Conservation (phyloP, 2,329 filamentous ascomycete species). For the Leptodontidium sp. region DNA sequence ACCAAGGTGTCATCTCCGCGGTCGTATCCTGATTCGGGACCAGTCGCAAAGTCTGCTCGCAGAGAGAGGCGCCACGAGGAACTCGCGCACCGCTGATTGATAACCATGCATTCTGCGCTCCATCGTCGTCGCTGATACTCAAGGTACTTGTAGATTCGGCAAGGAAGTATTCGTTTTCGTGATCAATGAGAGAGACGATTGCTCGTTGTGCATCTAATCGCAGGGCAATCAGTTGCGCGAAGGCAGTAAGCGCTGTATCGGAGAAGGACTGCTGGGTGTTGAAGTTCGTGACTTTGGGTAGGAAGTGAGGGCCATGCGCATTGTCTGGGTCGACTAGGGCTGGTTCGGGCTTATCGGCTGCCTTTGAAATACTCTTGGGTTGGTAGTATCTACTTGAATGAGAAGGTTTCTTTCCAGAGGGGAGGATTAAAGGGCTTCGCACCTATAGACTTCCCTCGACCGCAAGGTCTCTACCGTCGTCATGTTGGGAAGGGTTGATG, state of each 20-base stretch:
- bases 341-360: conserved; percentile 8
- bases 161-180: conserved; percentile 41
- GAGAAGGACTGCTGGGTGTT: conserved; percentile 44
- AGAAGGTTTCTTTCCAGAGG: background rate
- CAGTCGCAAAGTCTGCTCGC: conserved; percentile 41
- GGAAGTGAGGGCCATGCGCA: conserved; percentile 4
- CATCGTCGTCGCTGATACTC: conserved; percentile 43
- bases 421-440: background rate
- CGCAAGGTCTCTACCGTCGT: conserved; percentile 27
- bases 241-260: conserved; percentile 54
- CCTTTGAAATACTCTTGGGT: conserved; percentile 22
- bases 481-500: background rate
- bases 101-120: conserved; percentile 34
- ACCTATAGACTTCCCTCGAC: conserved; percentile 33
- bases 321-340: conserved; percentile 3
- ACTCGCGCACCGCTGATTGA: conserved; percentile 36
- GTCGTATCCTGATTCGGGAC: conserved; percentile 29
- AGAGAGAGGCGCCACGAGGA: conserved; percentile 34
- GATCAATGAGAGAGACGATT: conserved; percentile 52
- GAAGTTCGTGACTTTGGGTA: conserved; percentile 23
- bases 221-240: conserved; percentile 58
- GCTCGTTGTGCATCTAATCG: conserved; percentile 55
- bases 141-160: conserved; percentile 56
- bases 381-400: conserved; percentile 36
- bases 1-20: conserved; percentile 32